Evolutionary conservation across 108 stramenopile genomes (phyloP), one percentile per base, ranked within the genome.

Genomic region (Skeletonema potamos): DNA sequence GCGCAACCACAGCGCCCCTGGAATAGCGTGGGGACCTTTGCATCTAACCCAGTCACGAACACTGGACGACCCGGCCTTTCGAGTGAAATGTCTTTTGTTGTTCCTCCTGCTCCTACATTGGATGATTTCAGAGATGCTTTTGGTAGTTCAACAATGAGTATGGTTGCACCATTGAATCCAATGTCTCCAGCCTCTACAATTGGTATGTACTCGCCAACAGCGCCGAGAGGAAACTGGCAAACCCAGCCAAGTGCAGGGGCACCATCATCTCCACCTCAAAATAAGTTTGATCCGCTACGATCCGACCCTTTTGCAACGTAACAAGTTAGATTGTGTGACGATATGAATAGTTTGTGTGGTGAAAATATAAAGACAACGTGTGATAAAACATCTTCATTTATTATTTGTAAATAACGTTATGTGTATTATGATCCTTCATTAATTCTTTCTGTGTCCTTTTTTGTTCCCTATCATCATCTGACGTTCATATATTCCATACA

Each of bases 361-460:
- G 12, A 10, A 41, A 41, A 15, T 41, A 41, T 41, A 41, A 41
- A 41, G 12, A 41, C 13, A 37, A 41, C 13, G 39, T 51, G 48
- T 93, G 92, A 73, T 96, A 96, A 43, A 15, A 15, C 15, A 15
- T 41, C 39, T n/a, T n/a, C n/a, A n/a, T n/a, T n/a, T n/a, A n/a
- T n/a, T n/a, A n/a, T n/a, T n/a, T n/a, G n/a, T n/a, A n/a, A n/a
- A n/a, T n/a, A n/a, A n/a, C n/a, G n/a, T n/a, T n/a, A n/a, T n/a
- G n/a, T n/a, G n/a, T n/a, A n/a, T n/a, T n/a, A n/a, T n/a, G n/a
- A n/a, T n/a, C n/a, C n/a, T n/a, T n/a, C n/a, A n/a, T n/a, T n/a
- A n/a, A n/a, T n/a, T n/a, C n/a, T n/a, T n/a, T n/a, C n/a, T n/a
- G n/a, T n/a, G n/a, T n/a, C n/a, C n/a, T n/a, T n/a, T n/a, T n/a